These are phyloP conservation scores for Aspergillus eucalypticola DNA, from an alignment of 2,329 filamentous ascomycete genomes.

Conservation along the genomic window DNA sequence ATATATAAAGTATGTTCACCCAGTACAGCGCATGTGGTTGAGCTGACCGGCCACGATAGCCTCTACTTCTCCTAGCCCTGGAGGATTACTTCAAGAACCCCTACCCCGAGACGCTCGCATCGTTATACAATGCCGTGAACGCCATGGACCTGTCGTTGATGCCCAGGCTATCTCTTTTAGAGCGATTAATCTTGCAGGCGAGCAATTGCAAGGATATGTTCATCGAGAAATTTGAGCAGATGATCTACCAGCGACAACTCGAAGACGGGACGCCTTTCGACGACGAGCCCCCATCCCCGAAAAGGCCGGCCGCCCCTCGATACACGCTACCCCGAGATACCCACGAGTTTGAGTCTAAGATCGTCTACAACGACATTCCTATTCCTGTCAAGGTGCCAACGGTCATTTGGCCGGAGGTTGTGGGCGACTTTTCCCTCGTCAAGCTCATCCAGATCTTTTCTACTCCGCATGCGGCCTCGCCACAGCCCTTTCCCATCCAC, in stretches of 20 bases:
- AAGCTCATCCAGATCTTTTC: slow-evolving; percentile 97
- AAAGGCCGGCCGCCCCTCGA: slow-evolving; percentile 61
- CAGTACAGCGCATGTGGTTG: neutral
- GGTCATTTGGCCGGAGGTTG: slow-evolving; percentile 89
- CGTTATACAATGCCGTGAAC: slow-evolving; percentile 90
- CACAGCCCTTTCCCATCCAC: slow-evolving; percentile 82
- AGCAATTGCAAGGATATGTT: slow-evolving; percentile 96
- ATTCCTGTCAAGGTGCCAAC: slow-evolving; percentile 96
- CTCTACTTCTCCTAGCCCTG: slow-evolving; percentile 81
- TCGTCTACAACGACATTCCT: slow-evolving; percentile 94
- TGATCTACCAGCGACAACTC: slow-evolving; percentile 79
- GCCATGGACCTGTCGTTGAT: slow-evolving; percentile 94
- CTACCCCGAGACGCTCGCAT: slow-evolving; percentile 79
- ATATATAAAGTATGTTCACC: slow-evolving; percentile 79
- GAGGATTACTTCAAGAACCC: slow-evolving; percentile 97
- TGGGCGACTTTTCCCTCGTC: slow-evolving; percentile 95
- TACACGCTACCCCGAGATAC: slow-evolving; percentile 88
- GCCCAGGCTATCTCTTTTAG: slow-evolving; percentile 79
- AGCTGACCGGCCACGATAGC: slow-evolving; percentile 52
- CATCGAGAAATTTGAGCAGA: slow-evolving; percentile 93
- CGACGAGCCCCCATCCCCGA: slow-evolving; percentile 47
- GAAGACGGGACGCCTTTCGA: slow-evolving; percentile 55
- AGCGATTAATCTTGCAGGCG: slow-evolving; percentile 81
- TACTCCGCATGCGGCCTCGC: slow-evolving; percentile 74
- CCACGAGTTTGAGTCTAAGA: slow-evolving; percentile 93